Evolutionary conservation across 108 stramenopile species (phyloP).

Genomic region (Nannochloropsis gaditana): DNA sequence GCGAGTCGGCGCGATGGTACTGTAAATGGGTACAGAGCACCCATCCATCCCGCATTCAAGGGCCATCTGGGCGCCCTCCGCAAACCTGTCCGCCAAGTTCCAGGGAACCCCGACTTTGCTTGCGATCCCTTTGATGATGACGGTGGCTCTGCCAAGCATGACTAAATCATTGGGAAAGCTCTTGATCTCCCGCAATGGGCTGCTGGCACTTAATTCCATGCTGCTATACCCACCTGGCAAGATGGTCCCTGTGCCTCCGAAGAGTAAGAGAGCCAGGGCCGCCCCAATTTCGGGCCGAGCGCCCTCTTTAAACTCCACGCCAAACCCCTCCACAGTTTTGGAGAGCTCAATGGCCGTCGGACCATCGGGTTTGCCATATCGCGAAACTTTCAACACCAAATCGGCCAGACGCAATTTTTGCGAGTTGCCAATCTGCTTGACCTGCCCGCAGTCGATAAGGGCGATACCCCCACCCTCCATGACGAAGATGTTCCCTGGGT

Average conservation of each 20-base stretch:
- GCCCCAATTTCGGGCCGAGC: slow-evolving; percentile 23
- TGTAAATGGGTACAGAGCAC: slow-evolving; percentile 40
- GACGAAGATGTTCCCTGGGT: slow-evolving; percentile 84
- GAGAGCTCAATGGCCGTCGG: slow-evolving; percentile 58
- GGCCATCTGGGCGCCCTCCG: slow-evolving; percentile 26
- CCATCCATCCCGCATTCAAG: slow-evolving; percentile 32
- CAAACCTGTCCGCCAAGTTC: slow-evolving; percentile 48
- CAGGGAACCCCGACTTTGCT: slow-evolving; percentile 73
- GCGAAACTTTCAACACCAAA: slow-evolving; percentile 29
- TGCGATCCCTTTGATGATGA: slow-evolving; percentile 82
- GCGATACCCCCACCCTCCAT: slow-evolving; percentile 78
- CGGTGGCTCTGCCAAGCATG: slow-evolving; percentile 77
- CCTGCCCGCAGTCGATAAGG: slow-evolving; percentile 80
- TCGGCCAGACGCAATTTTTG: slow-evolving; percentile 40
- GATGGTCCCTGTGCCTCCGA: slow-evolving; percentile 48
- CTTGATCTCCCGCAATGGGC: slow-evolving; percentile 78
- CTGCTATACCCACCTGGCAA: slow-evolving; percentile 79
- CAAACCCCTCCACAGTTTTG: slow-evolving; percentile 63
- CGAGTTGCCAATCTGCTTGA: slow-evolving; percentile 45
- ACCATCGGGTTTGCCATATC: slow-evolving; percentile 32
- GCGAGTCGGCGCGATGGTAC: slow-evolving; percentile 25
- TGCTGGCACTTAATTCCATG: slow-evolving; percentile 69
- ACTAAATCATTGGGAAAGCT: slow-evolving; percentile 89
- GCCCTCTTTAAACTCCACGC: slow-evolving; percentile 18
- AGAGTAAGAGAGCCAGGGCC: slow-evolving; percentile 44